These are phyloP conservation scores for Blastocystis sp. DNA, from an alignment of 352 stramenopile genomes.

Conservation along the genomic window DNA sequence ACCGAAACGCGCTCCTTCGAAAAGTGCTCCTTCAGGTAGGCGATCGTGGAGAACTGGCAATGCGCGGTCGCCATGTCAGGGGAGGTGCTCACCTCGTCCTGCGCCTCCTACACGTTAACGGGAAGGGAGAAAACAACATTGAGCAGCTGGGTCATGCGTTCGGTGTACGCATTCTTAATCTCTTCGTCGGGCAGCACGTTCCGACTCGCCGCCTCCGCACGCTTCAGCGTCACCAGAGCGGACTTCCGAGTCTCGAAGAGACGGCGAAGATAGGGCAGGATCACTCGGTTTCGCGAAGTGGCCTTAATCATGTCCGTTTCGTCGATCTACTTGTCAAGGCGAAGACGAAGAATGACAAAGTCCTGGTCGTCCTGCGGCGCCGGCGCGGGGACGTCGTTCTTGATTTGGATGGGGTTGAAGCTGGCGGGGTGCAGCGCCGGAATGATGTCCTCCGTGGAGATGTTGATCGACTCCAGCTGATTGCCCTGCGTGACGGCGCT, in stretches of 20 bases:
- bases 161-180: conserved; percentile 29
- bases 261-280: conserved; percentile 42
- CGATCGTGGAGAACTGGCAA: conserved; percentile 20
- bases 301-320: conserved; percentile 32
- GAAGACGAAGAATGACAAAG: neutral
- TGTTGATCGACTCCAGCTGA: neutral
- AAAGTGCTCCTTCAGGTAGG: conserved; percentile 50
- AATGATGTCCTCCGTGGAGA: conserved; percentile 38
- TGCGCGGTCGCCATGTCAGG: conserved; percentile 8
- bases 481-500: neutral
- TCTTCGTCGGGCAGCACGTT: conserved; percentile 14
- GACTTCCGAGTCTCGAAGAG: conserved; percentile 57
- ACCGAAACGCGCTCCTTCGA: conserved; percentile 10
- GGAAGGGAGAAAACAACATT: neutral
- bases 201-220: neutral
- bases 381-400: neutral
- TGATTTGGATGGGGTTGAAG: conserved; percentile 7
- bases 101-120: conserved; percentile 6
- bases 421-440: neutral
- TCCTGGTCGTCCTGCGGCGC: conserved; percentile 32
- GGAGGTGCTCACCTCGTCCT: conserved; percentile 5
- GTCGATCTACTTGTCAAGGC: neutral
- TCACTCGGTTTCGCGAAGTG: conserved; percentile 45
- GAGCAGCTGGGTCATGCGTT: conserved; percentile 15
- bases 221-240: conserved; percentile 16